Conservation (phyloP, 306 rosid genomes). For the Dalbergia cochinchinensis region DNA sequence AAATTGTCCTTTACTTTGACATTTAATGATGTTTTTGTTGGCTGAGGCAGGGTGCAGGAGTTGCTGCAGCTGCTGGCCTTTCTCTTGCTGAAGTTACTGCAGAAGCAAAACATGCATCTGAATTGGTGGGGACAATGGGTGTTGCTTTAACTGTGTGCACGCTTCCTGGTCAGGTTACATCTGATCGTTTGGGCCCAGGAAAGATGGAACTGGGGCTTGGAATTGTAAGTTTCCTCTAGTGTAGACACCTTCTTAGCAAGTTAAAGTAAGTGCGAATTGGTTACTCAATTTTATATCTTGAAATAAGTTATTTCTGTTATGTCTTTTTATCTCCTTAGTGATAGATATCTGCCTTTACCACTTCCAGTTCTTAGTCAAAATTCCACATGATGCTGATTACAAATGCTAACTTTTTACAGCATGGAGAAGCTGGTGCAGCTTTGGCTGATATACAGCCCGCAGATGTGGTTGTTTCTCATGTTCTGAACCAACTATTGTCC, state of each 20-base stretch:
- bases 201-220: slow-evolving; percentile 98
- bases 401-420: slow-evolving; percentile 65
- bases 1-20: not conserved
- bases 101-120: slow-evolving; percentile 87
- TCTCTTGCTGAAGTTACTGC: slow-evolving; percentile 80
- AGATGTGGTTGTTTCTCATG: slow-evolving; percentile 85
- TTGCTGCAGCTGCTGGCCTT: slow-evolving; percentile 78
- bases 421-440: slow-evolving; percentile 95
- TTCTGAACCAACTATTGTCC: slow-evolving; percentile 83
- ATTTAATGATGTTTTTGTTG: slow-evolving; percentile 29
- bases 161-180: slow-evolving; percentile 82
- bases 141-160: slow-evolving; percentile 91
- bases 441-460: slow-evolving; percentile 88
- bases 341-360: slow-evolving; percentile 35
- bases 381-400: slow-evolving; percentile 39
- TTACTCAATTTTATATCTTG: too few species aligned
- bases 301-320: slow-evolving; percentile 3
- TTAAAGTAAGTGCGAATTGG: not conserved
- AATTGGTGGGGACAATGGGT: slow-evolving; percentile 96
- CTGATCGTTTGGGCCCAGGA: slow-evolving; percentile 91
- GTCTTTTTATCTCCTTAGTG: not conserved
- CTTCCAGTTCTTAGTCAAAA: slow-evolving; percentile 35
- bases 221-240: slow-evolving; percentile 66
- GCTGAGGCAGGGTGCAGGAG: slow-evolving; percentile 85
- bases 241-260: not conserved